Evolutionary conservation across 768 basidiomycete genomes (phyloP).

Genomic region (Lactarius vividus): DNA sequence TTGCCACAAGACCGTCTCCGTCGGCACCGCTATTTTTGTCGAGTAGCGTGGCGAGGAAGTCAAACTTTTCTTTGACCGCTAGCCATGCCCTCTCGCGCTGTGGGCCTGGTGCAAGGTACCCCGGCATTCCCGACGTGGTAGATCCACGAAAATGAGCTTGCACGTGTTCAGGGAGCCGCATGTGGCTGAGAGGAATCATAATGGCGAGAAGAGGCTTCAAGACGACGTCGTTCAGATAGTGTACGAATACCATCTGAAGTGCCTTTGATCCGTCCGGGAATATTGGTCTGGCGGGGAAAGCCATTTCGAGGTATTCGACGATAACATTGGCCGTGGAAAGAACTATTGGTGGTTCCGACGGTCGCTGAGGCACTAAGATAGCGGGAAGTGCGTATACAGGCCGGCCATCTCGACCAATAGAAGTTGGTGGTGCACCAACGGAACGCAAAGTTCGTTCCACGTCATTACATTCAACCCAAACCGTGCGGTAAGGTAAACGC

Average conservation of each 20-base stretch:
- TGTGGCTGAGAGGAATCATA: conserved; percentile 67
- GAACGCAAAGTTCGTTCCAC: conserved; percentile 58
- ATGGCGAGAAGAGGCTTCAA: conserved; percentile 64
- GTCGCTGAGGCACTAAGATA: conserved; percentile 56
- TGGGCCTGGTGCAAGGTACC: conserved; percentile 35
- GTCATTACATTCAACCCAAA: conserved; percentile 69
- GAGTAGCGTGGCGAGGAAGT: conserved; percentile 60
- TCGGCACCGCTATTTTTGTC: conserved; percentile 63
- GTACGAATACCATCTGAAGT: conserved; percentile 65
- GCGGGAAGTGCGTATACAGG: conserved; percentile 69
- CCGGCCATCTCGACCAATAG: conserved; percentile 51
- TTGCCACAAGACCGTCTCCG: conserved; percentile 60
- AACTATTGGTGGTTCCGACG: conserved; percentile 46
- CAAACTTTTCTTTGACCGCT: conserved; percentile 63
- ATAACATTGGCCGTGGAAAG: conserved; percentile 61
- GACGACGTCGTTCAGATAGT: conserved; percentile 65
- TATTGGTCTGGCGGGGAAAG: conserved; percentile 66
- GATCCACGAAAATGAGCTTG: conserved; percentile 47
- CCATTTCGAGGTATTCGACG: conserved; percentile 67
- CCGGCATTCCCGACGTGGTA: conserved; percentile 24
- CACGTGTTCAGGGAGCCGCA: conserved; percentile 53
- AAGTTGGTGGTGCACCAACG: conserved; percentile 59
- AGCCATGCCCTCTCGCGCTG: conserved; percentile 65
- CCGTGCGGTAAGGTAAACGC: conserved; percentile 63
- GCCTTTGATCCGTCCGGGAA: conserved; percentile 70